Evolutionary conservation across 805 yeast genomes (phyloP).

Genomic region (Saccharomycopsis fodiens): DNA sequence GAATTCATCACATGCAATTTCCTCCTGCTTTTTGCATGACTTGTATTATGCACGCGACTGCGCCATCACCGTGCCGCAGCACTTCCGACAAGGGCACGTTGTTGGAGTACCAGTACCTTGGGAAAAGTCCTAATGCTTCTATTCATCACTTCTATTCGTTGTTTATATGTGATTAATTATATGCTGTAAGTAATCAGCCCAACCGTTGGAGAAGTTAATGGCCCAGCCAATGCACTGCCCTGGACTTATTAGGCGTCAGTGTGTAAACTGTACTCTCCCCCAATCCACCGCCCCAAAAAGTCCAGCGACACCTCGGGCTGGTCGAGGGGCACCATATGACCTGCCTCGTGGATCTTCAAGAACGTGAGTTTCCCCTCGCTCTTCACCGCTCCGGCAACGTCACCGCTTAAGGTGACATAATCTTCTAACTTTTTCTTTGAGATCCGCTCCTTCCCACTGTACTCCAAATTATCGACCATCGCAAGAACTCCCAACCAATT

Average conservation of each 20-base stretch:
- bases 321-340: conserved; percentile 94
- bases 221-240: too few relatives aligned
- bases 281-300: conserved; percentile 81
- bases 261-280: conserved; percentile 43
- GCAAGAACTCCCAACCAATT: conserved; percentile 94
- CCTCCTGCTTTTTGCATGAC: too few relatives aligned
- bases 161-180: too few relatives aligned
- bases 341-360: conserved; percentile 80
- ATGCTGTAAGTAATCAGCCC: too few relatives aligned
- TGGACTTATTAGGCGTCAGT: neutral
- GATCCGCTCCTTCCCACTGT: conserved; percentile 39
- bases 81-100: too few relatives aligned
- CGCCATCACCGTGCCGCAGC: too few relatives aligned
- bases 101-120: too few relatives aligned
- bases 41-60: too few relatives aligned
- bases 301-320: conserved; percentile 73
- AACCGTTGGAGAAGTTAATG: too few relatives aligned
- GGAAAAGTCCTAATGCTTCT: too few relatives aligned
- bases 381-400: conserved; percentile 33
- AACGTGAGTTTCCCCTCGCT: conserved; percentile 61
- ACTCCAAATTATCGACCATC: conserved; percentile 72
- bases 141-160: too few relatives aligned
- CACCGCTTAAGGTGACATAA: conserved; percentile 26
- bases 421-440: conserved; percentile 18
- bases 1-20: too few relatives aligned